Base-by-base conservation (phyloP, 2,329 filamentous ascomycete genomes). In the Ceratocystis eucalypticola region DNA sequence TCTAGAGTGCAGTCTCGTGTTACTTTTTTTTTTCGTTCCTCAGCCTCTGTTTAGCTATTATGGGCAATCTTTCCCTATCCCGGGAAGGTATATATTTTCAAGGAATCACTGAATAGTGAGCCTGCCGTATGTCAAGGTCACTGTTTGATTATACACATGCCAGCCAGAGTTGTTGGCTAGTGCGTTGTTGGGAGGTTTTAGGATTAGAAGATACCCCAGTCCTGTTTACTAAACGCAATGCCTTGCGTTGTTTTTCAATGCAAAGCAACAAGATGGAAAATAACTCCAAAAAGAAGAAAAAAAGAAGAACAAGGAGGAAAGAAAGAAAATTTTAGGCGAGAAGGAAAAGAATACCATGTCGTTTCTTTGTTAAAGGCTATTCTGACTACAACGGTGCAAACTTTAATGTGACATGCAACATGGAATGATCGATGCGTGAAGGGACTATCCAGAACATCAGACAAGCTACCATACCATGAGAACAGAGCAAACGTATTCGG, bases 281-380 rank as follows among this genome's bases (percentile, higher is more conserved):
- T n/a, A 66, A 61, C 44, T 53, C 15, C 25, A 44, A 62, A 44
- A 46, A 50, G 25, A 33, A 53, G 37, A 33, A 53, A 25, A 61
- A 61, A 30, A 8, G 17, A 20, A 28, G 5, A 17, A 57, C 1
- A 8, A n/a, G 46, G 4, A 3, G 48, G n/a, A 17, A n/a, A n/a
- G 28, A 62, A 30, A 20, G 46, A 48, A 62, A 62, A 17, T 5
- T 25, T 15, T 20, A 62, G 44, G 50, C 17, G 44, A 25, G 37
- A 33, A 45, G 44, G 37, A 62, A 48, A 59, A 63, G 15, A 53
- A 66, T 6, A 66, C 28, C 22, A n/a, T 7, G 22, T 53, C 48
- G 25, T 6, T 12, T 53, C 7, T 5, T 25, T 53, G 25, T 53
- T 50, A 1, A 28, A 25, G 8, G 10, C 37, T 53, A 53, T 53